Percentiles rank a stretch among this genome's conserved stretches.
Conservation (phyloP, 106 monocot species). For the Cymbidium sinense region DNA sequence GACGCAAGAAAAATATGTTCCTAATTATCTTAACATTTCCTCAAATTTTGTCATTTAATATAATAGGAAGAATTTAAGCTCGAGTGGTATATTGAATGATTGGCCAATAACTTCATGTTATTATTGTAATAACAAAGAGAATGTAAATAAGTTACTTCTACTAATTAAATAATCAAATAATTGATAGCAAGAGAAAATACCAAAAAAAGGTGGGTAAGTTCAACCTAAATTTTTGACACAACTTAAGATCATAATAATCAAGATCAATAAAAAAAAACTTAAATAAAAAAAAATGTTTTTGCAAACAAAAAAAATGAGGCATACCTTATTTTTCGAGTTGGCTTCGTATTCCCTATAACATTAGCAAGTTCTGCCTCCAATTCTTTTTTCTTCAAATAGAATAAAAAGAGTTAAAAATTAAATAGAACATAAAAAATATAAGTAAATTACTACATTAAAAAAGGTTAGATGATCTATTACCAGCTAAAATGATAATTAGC, state of each 20-base stretch:
- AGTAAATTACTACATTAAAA: neutral
- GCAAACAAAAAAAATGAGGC: neutral
- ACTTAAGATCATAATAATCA: neutral
- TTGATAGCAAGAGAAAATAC: neutral
- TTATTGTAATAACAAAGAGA: neutral
- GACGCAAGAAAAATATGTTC: neutral
- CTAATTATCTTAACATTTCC: neutral
- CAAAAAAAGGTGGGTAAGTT: neutral
- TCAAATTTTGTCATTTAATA: neutral
- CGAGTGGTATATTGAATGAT: neutral
- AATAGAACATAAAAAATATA: neutral
- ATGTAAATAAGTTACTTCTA: neutral
- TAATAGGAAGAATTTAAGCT: neutral
- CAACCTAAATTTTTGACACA: neutral
- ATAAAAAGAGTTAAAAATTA: conserved; percentile 8
- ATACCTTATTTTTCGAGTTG: conserved; percentile 95
- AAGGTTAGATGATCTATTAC: neutral
- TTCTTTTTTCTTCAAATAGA: conserved; percentile 88
- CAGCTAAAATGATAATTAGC: conserved; percentile 1
- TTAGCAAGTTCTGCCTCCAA: conserved; percentile 90
- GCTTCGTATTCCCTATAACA: conserved; percentile 74
- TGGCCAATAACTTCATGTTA: neutral
- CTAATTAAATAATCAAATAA: neutral
- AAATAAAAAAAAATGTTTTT: neutral
- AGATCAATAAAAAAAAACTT: neutral